Percentiles rank a stretch among this genome's conserved stretches.
Evolutionary conservation across 192 early-diverging fungal genomes (phyloP).

Genomic region (Thoreauomyces humboldtii): DNA sequence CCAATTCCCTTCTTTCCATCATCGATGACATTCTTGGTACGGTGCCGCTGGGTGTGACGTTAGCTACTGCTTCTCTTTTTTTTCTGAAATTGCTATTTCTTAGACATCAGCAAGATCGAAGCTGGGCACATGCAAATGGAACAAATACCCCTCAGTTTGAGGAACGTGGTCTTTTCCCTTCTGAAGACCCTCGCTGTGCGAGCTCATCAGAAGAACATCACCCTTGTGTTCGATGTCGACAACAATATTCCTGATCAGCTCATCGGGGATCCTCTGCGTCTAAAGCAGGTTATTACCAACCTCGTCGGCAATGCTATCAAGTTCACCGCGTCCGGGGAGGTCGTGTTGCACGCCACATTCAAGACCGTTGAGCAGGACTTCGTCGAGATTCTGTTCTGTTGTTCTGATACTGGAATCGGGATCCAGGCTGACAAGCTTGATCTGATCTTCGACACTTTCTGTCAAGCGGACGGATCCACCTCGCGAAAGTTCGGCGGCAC

Average conservation of each 20-base stretch:
- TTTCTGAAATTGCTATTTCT: constrained; percentile 35
- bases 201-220: constrained; percentile 52
- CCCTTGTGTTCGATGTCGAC: constrained; percentile 50
- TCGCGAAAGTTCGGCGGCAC: constrained; percentile 67
- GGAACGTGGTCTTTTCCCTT: constrained; percentile 58
- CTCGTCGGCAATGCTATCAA: constrained; percentile 68
- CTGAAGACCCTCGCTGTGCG: constrained; percentile 55
- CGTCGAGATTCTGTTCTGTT: constrained; percentile 28
- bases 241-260: constrained; percentile 53
- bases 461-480: constrained; percentile 57
- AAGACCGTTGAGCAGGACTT: constrained; percentile 24
- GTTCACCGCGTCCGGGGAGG: constrained; percentile 57
- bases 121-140: constrained; percentile 55
- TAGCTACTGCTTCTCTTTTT: constrained; percentile 47
- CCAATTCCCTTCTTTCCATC: constrained; percentile 29
- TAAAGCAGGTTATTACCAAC: constrained; percentile 61
- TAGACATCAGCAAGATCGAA: constrained; percentile 61
- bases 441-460: constrained; percentile 61
- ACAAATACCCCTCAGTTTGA: constrained; percentile 46
- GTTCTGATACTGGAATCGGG: constrained; percentile 52
- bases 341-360: constrained; percentile 48
- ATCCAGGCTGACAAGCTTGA: constrained; percentile 45
- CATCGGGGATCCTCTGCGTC: constrained; percentile 51
- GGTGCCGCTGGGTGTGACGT: too few species aligned
- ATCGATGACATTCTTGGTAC: constrained; percentile 44